Base-by-base conservation (phyloP, 2,329 filamentous ascomycete genomes). In the Pseudocercospora macadamiae region DNA sequence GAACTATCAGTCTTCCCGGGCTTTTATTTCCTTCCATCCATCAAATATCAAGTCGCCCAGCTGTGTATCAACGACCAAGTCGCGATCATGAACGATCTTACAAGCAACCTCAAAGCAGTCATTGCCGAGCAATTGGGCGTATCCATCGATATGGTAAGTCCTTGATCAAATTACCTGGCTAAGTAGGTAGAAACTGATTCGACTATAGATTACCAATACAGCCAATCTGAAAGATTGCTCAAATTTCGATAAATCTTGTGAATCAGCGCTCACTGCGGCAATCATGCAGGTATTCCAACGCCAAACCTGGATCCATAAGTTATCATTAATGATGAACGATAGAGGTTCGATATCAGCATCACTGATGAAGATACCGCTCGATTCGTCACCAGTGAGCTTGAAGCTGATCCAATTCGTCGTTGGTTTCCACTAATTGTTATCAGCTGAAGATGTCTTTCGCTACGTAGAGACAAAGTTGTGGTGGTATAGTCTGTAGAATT, bases 131-230 rank as follows among this genome's bases (percentile, higher is more conserved):
- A 69, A 19, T 71, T 82, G 25, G 74, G 74, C 42, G 79, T 82
- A 21, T 78, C 79, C 26, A 69, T 82, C 57, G 79, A 82, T 69
- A 82, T 82, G 73, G 79, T 82, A 69, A 82, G 81, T 64, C n/a
- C 79, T 81, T 67, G 70, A 78, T 77, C 25, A 16, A 39, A 12
- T 44, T 54, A 36, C 16, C 32, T 36, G 14, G 12, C 12, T 4
- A 36, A 36, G n/a, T n/a, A n/a, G n/a, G n/a, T 8, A 14, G 16
- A 16, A 3, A 36, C n/a, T 51, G 26, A 51, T 28, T 19, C 2
- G 26, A 30, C 12, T 14, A 7, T 16, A 51, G 48, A 16, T 51
- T 12, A 34, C 48, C 18, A 28, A 51, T 9, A 51, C 48, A 51
- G 48, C 48, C 21, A 34, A 51, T 28, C 19, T 51, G 48, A 30